These are phyloP conservation scores for Cladophialophora yegresii DNA, from an alignment of 2,329 filamentous ascomycete genomes.

Conservation along the genomic window DNA sequence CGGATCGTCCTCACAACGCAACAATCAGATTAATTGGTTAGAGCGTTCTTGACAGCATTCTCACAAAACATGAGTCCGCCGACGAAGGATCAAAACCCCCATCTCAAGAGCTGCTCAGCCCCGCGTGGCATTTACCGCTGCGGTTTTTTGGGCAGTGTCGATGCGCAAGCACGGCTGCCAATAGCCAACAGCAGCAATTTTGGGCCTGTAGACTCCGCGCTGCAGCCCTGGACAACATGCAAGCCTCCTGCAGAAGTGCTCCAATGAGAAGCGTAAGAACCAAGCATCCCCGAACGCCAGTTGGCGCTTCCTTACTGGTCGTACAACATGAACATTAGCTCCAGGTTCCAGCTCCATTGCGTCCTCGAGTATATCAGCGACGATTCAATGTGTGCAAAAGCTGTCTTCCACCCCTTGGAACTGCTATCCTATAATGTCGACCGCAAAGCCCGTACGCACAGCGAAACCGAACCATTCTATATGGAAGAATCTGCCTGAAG, in stretches of 20 bases:
- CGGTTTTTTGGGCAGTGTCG: background rate
- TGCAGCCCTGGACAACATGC: background rate
- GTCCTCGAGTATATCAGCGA: background rate
- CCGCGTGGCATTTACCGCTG: background rate
- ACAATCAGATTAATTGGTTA: slow-evolving; percentile 6
- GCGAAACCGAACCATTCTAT: slow-evolving; percentile 31
- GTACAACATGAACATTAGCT: background rate
- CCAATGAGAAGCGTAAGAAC: background rate
- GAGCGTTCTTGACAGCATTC: background rate
- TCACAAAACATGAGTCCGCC: background rate
- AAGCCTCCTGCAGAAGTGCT: background rate
- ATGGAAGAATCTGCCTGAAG: slow-evolving; percentile 31
- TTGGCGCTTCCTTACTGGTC: background rate
- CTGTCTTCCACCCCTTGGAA: background rate
- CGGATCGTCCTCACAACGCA: background rate
- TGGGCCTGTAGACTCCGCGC: background rate
- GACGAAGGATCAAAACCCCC: background rate
- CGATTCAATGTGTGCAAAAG: background rate
- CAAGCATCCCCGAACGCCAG: background rate
- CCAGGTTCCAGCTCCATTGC: background rate
- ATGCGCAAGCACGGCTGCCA: background rate
- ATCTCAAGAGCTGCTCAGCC: background rate
- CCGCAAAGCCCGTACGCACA: slow-evolving; percentile 21
- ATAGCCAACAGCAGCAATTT: background rate
- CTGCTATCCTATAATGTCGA: background rate